Conservation (phyloP, 1,284 basidiomycete species). For the Amylostereum areolatum region DNA sequence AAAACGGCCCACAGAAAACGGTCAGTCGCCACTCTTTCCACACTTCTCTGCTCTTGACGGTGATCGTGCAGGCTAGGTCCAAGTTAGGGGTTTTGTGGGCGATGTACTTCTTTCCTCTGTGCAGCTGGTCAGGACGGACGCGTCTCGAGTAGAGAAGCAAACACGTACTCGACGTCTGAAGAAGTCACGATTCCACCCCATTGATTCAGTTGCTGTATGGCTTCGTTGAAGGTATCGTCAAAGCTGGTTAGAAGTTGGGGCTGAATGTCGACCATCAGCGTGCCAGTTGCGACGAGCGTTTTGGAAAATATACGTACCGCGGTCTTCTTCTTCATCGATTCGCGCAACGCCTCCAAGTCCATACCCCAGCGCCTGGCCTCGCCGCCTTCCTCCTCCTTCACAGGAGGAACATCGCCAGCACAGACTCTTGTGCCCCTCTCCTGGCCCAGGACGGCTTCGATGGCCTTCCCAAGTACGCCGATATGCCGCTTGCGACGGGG, state of each 20-base stretch:
- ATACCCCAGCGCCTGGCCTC: slow-evolving; percentile 75
- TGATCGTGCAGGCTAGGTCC: slow-evolving; percentile 64
- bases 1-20: slow-evolving; percentile 51
- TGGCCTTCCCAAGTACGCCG: slow-evolving; percentile 68
- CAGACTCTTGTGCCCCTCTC: slow-evolving; percentile 72
- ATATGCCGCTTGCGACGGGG: slow-evolving; percentile 76
- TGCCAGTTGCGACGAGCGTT: slow-evolving; percentile 11
- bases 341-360: slow-evolving; percentile 48
- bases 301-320: slow-evolving; percentile 34
- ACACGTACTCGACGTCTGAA: slow-evolving; percentile 64
- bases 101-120: slow-evolving; percentile 69
- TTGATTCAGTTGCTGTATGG: slow-evolving; percentile 74
- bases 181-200: slow-evolving; percentile 78
- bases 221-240: slow-evolving; percentile 73
- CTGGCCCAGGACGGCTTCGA: slow-evolving; percentile 64
- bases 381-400: slow-evolving; percentile 45
- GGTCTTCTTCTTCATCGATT: slow-evolving; percentile 49
- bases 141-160: slow-evolving; percentile 3
- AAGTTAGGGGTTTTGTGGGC: slow-evolving; percentile 72
- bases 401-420: slow-evolving; percentile 35
- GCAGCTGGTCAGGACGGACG: slow-evolving; percentile 11
- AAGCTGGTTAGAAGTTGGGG: slow-evolving; percentile 48
- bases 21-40: slow-evolving; percentile 69
- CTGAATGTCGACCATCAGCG: slow-evolving; percentile 27
- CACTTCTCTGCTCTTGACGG: slow-evolving; percentile 59